Evolutionary conservation across 768 basidiomycete species (phyloP).

Genomic region (Amanita pallidorosea): DNA sequence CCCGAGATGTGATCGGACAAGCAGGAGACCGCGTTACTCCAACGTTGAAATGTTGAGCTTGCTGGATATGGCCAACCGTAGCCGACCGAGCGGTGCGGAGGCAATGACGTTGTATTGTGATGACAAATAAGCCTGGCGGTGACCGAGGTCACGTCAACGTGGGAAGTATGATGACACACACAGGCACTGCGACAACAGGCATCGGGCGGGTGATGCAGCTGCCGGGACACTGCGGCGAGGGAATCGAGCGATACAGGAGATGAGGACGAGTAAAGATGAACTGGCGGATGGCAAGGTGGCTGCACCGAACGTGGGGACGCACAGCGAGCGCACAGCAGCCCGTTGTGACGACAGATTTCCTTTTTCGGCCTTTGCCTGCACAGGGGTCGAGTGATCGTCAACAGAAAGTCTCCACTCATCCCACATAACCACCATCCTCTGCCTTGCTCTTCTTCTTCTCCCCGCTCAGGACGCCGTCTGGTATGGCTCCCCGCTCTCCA

Average conservation of each 20-base stretch:
- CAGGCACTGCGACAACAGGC: background rate
- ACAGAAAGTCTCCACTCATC: conserved; percentile 1
- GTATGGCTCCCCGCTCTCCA: background rate
- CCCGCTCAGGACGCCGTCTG: background rate
- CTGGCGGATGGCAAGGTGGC: background rate
- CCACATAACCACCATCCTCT: background rate
- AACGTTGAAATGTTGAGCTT: background rate
- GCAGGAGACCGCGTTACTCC: conserved; percentile 2
- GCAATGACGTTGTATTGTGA: conserved; percentile 1
- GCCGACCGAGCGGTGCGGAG: background rate
- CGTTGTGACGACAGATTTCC: conserved; percentile 5
- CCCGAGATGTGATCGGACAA: background rate
- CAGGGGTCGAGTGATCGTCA: conserved; percentile 7
- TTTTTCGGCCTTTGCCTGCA: background rate
- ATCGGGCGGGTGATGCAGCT: background rate
- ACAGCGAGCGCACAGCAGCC: background rate
- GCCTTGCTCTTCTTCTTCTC: background rate
- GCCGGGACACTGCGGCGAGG: no score
- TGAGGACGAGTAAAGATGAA: background rate
- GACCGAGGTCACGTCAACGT: background rate
- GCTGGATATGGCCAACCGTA: background rate
- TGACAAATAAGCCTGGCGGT: background rate
- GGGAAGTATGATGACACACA: conserved; percentile 1
- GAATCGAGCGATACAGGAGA: background rate
- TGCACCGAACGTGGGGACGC: background rate